Base-by-base conservation (phyloP, 2,329 filamentous ascomycete genomes). In the Helminthosporium solani region DNA sequence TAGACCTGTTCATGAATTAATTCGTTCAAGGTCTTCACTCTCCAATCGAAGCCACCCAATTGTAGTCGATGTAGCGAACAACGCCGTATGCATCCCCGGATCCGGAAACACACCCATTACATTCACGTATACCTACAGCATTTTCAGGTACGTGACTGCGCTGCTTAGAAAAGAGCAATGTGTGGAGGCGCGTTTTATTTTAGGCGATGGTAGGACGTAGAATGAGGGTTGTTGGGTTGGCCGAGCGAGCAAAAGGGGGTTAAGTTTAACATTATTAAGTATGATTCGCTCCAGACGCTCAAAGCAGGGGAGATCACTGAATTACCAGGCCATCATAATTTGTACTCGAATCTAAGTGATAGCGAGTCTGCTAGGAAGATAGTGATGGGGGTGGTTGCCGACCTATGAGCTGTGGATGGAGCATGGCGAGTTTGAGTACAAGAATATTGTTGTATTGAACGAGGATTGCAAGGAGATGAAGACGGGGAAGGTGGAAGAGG, bases 111-210 rank as follows among this genome's bases (percentile, higher is more conserved):
- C 62, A 5, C 60, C 61, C 2, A 65, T 76, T 7, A 60, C 68
- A 2, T 75, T 79, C 57, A 81, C 77, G 0, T 75, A 79, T 53
- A 76, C 72, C 1, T 61, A 61, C 3, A 78, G 82, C 53, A 63
- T 82, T 33, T 77, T 72, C 2, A 68, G 60, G 28, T 79, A 76
- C 43, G 67, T 78, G 4, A 71, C 68, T 7, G 68, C 66, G 3
- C 46, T 68, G 3, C 52, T 81, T 12, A 21, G 23, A n/a, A 30
- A 37, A n/a, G 68, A 70, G 2, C 66, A 65, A 18, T 80, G 78
- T 78, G 70, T 74, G 2, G 64, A 69, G 25, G 56, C 64, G 12
- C 56, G 50, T 33, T 40, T 38, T 21, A 42, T 67, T 4, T 33
- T 23, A 1, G 56, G 49, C 8, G 53, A 58, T 16, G 45, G 19